A percentile compares a stretch with the other conserved stretches of the same genome.
These are phyloP conservation scores for Trichoderma oligosporum DNA, from an alignment of 2,329 filamentous ascomycete genomes.

Conservation along the genomic window DNA sequence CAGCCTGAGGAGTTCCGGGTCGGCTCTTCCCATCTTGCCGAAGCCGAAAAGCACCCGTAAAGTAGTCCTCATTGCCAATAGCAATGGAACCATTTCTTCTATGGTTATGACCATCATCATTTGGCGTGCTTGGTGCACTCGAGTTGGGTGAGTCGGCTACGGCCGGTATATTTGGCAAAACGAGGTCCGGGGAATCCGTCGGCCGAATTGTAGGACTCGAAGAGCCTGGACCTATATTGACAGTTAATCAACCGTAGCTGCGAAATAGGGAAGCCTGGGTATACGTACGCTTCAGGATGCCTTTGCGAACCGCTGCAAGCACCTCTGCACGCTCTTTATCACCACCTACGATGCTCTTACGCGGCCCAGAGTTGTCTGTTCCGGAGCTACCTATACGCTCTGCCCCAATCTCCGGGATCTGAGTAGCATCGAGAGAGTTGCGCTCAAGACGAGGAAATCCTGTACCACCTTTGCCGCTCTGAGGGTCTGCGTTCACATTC, in stretches of 20 bases:
- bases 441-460: slow-evolving; percentile 81
- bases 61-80: slow-evolving; percentile 84
- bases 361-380: slow-evolving; percentile 58
- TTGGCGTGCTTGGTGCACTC: slow-evolving; percentile 83
- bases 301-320: slow-evolving; percentile 87
- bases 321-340: slow-evolving; percentile 89
- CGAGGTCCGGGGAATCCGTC: slow-evolving; percentile 54
- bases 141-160: slow-evolving; percentile 76
- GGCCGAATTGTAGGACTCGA: slow-evolving; percentile 64
- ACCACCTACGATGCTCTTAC: slow-evolving; percentile 87
- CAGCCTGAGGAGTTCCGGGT: slow-evolving; percentile 70
- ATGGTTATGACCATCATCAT: slow-evolving; percentile 68
- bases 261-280: neutral
- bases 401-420: slow-evolving; percentile 41
- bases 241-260: slow-evolving; percentile 19
- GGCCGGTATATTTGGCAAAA: slow-evolving; percentile 58
- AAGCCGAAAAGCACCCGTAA: slow-evolving; percentile 71
- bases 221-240: slow-evolving; percentile 45
- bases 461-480: slow-evolving; percentile 67
- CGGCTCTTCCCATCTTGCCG: slow-evolving; percentile 74
- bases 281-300: slow-evolving; percentile 80
- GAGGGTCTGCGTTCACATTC: slow-evolving; percentile 68
- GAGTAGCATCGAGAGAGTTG: slow-evolving; percentile 69
- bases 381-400: slow-evolving; percentile 55
- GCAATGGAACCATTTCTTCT: slow-evolving; percentile 66